These are phyloP conservation scores for Rhodotorula taiwanensis DNA, from an alignment of 768 basidiomycete species.

Conservation along the genomic window DNA sequence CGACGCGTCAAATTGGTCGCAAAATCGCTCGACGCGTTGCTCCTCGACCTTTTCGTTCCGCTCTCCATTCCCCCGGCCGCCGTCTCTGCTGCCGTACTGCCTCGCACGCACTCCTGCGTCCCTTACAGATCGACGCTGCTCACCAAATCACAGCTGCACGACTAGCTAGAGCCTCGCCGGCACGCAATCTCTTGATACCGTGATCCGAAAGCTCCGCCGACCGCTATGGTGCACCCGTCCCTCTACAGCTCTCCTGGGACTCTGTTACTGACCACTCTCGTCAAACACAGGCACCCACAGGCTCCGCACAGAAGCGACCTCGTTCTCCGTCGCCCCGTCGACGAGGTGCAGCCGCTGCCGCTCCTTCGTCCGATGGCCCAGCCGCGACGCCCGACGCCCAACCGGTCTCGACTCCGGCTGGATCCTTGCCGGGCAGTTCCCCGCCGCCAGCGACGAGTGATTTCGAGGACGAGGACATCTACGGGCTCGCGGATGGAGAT, in stretches of 20 bases:
- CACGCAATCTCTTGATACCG: too few relatives aligned
- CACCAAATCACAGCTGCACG: too few relatives aligned
- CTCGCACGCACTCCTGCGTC: too few relatives aligned
- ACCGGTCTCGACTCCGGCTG: constrained; percentile 47
- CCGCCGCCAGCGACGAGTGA: constrained; percentile 67
- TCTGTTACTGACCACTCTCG: neutral
- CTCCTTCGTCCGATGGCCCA: constrained; percentile 4
- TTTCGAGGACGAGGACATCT: constrained; percentile 63
- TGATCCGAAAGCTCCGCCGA: too few relatives aligned
- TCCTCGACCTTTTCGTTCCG: too few relatives aligned
- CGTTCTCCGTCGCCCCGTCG: constrained; percentile 17
- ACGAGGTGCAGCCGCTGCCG: neutral
- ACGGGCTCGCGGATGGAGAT: constrained; percentile 52
- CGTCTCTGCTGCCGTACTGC: too few relatives aligned
- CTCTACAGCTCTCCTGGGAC: neutral
- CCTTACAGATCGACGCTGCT: too few relatives aligned
- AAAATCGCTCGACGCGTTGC: too few relatives aligned
- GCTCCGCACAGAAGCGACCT: constrained; percentile 30
- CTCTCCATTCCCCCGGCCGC: too few relatives aligned
- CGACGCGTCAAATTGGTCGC: too few relatives aligned
- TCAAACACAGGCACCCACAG: constrained; percentile 8
- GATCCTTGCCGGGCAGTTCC: constrained; percentile 78
- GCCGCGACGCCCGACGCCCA: neutral
- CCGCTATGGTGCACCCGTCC: neutral
- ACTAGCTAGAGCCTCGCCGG: too few relatives aligned